phyloP scores from a whole-genome alignment of 1,284 basidiomycete genomes.

The Ustilago tritici region DNA sequence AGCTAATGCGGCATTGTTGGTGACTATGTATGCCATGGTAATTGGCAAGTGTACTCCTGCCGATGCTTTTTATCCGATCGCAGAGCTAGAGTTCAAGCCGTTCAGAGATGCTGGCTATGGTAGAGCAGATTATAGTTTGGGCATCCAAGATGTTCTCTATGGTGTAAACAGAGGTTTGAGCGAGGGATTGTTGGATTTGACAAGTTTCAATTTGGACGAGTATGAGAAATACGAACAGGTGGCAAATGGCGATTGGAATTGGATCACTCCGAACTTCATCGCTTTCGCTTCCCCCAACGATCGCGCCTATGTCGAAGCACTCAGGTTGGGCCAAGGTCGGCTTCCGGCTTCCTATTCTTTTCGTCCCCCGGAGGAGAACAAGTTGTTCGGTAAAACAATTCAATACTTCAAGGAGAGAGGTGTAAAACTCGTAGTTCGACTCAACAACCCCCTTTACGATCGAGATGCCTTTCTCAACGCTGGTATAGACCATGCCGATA shows the following conservation, averaged over 20 bases:
- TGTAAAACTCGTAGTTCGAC: slow-evolving; percentile 90
- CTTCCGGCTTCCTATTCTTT: slow-evolving; percentile 13
- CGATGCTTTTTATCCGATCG: slow-evolving; percentile 86
- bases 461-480: slow-evolving; percentile 82
- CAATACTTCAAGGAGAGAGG: slow-evolving; percentile 89
- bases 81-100: slow-evolving; percentile 79
- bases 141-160: slow-evolving; percentile 88
- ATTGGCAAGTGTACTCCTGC: slow-evolving; percentile 91
- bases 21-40: slow-evolving; percentile 90
- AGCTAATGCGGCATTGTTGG: slow-evolving; percentile 91
- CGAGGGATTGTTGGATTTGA: slow-evolving; percentile 88
- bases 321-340: slow-evolving; percentile 68
- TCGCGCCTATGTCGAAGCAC: slow-evolving; percentile 60
- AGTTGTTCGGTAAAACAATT: slow-evolving; percentile 77
- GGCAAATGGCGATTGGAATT: slow-evolving; percentile 89
- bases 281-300: slow-evolving; percentile 89
- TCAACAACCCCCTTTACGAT: slow-evolving; percentile 96
- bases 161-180: slow-evolving; percentile 94
- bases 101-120: slow-evolving; percentile 97
- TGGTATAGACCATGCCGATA: slow-evolving; percentile 83
- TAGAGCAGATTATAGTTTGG: slow-evolving; percentile 89
- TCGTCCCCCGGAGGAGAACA: slow-evolving; percentile 25
- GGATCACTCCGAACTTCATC: slow-evolving; percentile 77
- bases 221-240: slow-evolving; percentile 84
- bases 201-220: slow-evolving; percentile 83